Evolutionary conservation across 495 filamentous ascomycete species (phyloP).

Genomic region (Annulohypoxylon maeteangense): DNA sequence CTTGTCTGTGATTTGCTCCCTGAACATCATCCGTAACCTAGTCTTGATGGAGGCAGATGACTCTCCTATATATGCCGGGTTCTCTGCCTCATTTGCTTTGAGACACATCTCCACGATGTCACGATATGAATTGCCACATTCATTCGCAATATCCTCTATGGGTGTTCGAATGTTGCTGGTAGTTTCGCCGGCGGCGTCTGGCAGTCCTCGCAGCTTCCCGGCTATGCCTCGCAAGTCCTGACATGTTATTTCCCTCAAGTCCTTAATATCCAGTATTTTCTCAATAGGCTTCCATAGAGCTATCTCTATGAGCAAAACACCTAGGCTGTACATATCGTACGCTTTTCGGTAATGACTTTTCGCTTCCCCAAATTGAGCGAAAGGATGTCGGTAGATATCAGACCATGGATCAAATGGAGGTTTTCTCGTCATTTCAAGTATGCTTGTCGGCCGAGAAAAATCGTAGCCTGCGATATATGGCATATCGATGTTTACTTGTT

Average conservation of each 20-base stretch:
- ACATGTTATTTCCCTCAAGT: neutral
- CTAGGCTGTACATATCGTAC: conserved; percentile 64
- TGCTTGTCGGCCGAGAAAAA: conserved; percentile 61
- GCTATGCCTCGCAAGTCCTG: neutral
- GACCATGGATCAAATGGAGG: conserved; percentile 54
- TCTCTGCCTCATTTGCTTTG: conserved; percentile 11
- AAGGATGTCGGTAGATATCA: conserved; percentile 63
- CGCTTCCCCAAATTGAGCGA: conserved; percentile 50
- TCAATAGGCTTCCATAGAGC: conserved; percentile 62
- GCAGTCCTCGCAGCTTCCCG: neutral
- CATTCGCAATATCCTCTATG: neutral
- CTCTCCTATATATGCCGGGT: conserved; percentile 11
- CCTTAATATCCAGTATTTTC: conserved; percentile 53
- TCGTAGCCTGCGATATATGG: conserved; percentile 66
- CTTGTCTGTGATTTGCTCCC: conserved; percentile 12
- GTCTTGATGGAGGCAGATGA: neutral
- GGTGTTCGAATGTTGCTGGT: neutral
- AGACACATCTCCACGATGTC: conserved; percentile 17
- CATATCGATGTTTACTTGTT: conserved; percentile 7
- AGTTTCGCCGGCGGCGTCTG: neutral
- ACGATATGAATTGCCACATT: conserved; percentile 2
- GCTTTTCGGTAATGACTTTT: conserved; percentile 57
- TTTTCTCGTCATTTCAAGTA: conserved; percentile 63
- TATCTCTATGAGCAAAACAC: conserved; percentile 62
- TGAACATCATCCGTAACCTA: conserved; percentile 16